Base-by-base conservation (phyloP, 148 eudicot species). In the Beta vulgaris region DNA sequence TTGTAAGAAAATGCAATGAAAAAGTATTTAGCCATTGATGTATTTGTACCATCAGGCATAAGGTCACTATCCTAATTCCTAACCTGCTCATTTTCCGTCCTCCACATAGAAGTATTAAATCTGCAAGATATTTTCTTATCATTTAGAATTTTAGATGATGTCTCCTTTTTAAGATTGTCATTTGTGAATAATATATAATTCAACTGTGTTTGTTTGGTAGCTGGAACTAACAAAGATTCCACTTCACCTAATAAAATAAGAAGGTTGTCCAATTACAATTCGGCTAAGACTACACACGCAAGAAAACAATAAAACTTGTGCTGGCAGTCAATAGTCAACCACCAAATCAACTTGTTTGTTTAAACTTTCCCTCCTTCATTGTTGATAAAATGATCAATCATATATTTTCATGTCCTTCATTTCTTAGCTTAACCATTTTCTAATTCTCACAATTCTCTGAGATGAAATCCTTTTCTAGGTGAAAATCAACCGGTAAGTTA, bases 271-370 rank as follows among this genome's bases (percentile, higher is more conserved):
- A 44, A 39, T 23, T 63, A 48, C 60, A 48, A 29, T 46, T 39
- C 39, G 55, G 10, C 77, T 40, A 60, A 34, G 39, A 44, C 57
- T 7, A 58, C 9, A 35, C 48, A 57, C 28, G 53, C 46, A 59
- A 69, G 44, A 60, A 28, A 60, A 46, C 61, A 70, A 60, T 36
- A 29, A 48, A n/a, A 16, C 54, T 58, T 44, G 68, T 16, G 37
- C 69, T 67, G 59, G 74, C 73, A 39, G 77, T 68, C 67, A 67
- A 79, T n/a, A 8, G 40, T 58, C 69, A 66, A 54, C 59, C n/a
- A 73, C 77, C 67, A 28, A 11, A n/a, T n/a, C 14, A 21, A 32
- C 60, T 66, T 34, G 39, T 77, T 77, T 46, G 74, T 49, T 71
- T 71, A 69, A 70, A 61, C 28, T 18, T 58, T 78, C 68, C 67